Evolutionary conservation across 2,329 filamentous ascomycete species (phyloP), one percentile per base, ranked within the genome.

Genomic region (Westerdykella sp.): DNA sequence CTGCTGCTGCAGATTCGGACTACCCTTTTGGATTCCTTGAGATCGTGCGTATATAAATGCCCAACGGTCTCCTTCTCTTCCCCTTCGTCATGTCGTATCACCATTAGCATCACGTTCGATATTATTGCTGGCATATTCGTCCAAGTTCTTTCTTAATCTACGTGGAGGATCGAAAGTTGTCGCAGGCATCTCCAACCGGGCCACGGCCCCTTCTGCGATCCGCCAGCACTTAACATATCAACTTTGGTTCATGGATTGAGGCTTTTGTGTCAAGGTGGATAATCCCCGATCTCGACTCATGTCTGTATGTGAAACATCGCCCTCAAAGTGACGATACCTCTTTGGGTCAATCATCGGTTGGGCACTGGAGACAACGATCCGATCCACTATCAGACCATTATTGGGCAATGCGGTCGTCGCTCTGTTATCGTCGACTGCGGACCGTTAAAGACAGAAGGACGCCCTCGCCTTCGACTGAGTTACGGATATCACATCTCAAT

Each of bases 111-210:
- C 51, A 54, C 47, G 48, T 45, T 46, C 51, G 47, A 58, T 58
- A 59, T 48, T 59, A 57, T 57, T 57, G 50, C 47, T 48, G 55
- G 52, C 53, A 52, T 58, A 59, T 57, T 54, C 53, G 50, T 53
- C 54, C 44, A 55, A 42, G 25, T 37, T 48, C 39, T 32, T 39
- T 42, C 44, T 52, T 54, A 52, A 56, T 50, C 47, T 49, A 59
- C 46, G 12, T 46, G 43, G 43, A 49, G 44, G 47, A 40, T 43
- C 45, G 37, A 31, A 45, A 44, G 37, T 47, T 42, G 48, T 51
- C 38, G 47, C 47, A 49, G 44, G 48, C 48, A 51, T 37, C 46
- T 41, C 53, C 47, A 46, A 41, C 44, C 39, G 46, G 51, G 37
- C 50, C 57, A 59, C 56, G 50, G 50, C 53, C 42, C 59, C 54